Base-by-base conservation (phyloP, 2,329 filamentous ascomycete species). In the Trichoderma koningii region DNA sequence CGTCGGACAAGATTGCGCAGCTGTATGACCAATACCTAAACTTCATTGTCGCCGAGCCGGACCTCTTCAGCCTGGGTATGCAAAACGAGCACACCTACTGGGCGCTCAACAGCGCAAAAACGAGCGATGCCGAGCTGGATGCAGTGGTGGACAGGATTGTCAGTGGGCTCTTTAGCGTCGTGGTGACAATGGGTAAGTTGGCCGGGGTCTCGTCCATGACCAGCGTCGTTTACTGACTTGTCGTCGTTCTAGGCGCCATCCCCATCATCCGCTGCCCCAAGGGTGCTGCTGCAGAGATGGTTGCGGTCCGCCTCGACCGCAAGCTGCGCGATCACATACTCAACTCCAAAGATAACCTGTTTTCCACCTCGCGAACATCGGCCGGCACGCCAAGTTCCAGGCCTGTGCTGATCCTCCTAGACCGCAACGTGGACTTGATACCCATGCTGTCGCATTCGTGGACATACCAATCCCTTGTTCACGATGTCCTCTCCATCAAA, bases 381-480 rank as follows among this genome's bases (percentile, higher is more conserved):
- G 76, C 83, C 1, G 83, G 85, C 17, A 89, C 90, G 0, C 85
- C 89, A 2, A 86, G 88, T 9, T 91, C 92, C 26, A 83, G 96
- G 55, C 95, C 96, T 0, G 92, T 98, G 0, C 86, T 99, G 52
- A 87, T 99, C 69, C 90, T 99, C 60, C 89, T 98, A 55, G 95
- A 99, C 77, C 89, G 95, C 70, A 98, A 97, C 73, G 89, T 99
- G 51, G 95, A 99, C 76, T 80, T 99, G 61, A 92, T 97, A 69
- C 93, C 95, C 2, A 98, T 99, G 95, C 85, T 99, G n/a, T 97
- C 94, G 15, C 95, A 99, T 78, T 97, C 93, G 21, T 85, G 83
- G 83, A 85, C 85, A 9, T 87, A 96, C 71, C 93, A 96, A 76
- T 95, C 91, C 7, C 81, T 97, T 12, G 91, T 96, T 17, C 90